phyloP scores from a whole-genome alignment of 441 rosid species.

The Cnidoscolus chayamansa region DNA sequence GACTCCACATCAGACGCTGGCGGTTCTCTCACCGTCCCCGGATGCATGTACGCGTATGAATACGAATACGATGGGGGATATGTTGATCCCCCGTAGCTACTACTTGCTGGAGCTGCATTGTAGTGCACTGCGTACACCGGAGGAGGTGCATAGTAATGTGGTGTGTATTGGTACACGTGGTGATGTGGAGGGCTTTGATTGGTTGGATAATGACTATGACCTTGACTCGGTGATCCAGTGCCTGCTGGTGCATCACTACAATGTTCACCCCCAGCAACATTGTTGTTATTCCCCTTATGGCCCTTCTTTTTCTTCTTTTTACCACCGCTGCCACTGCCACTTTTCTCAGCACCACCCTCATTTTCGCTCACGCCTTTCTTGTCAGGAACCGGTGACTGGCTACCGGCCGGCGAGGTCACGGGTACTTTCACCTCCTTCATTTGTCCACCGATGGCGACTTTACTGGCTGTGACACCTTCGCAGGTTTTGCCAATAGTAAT shows the following conservation, averaged over 20 bases:
- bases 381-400: slow-evolving; percentile 27
- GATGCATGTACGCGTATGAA: slow-evolving; percentile 44
- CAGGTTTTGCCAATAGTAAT: slow-evolving; percentile 3
- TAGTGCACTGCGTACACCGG: slow-evolving; percentile 48
- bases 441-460: slow-evolving; percentile 28
- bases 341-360: slow-evolving; percentile 25
- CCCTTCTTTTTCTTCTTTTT: slow-evolving; percentile 65
- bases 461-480: slow-evolving; percentile 16
- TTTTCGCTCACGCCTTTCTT: slow-evolving; percentile 22
- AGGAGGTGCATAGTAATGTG: slow-evolving; percentile 35
- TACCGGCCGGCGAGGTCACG: slow-evolving; percentile 18
- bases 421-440: slow-evolving; percentile 33
- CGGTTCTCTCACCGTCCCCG: slow-evolving; percentile 37
- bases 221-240: slow-evolving; percentile 23
- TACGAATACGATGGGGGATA: slow-evolving; percentile 30
- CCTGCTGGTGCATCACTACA: slow-evolving; percentile 21
- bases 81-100: slow-evolving; percentile 37
- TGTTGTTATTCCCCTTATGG: slow-evolving; percentile 29
- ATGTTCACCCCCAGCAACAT: slow-evolving; percentile 27
- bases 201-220: slow-evolving; percentile 20
- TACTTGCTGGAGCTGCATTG: slow-evolving; percentile 38
- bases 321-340: slow-evolving; percentile 23
- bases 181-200: slow-evolving; percentile 51
- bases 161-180: slow-evolving; percentile 30
- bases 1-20: slow-evolving; percentile 36